Base-by-base conservation (phyloP, 1,284 basidiomycete species). In the Cryptococcus depauperatus region DNA sequence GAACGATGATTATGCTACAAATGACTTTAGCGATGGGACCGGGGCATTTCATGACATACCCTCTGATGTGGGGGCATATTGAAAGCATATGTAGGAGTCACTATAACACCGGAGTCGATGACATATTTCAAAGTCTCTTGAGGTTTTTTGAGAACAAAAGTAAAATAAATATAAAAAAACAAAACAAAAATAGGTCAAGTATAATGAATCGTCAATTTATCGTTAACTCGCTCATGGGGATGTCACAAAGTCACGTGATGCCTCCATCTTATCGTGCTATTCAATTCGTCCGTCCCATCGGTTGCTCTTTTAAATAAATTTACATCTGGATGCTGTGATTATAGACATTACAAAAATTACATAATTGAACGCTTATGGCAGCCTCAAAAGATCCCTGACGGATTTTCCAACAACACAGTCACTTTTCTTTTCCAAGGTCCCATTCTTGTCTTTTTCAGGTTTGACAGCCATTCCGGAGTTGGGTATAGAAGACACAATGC, bases 341-440 rank as follows among this genome's bases (percentile, higher is more conserved):
- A n/a, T n/a, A n/a, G n/a, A n/a, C n/a, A n/a, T n/a, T n/a, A n/a
- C n/a, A n/a, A n/a, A n/a, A n/a, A n/a, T n/a, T n/a, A n/a, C n/a
- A n/a, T n/a, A n/a, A n/a, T n/a, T n/a, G n/a, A n/a, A n/a, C n/a
- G n/a, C 14, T 40, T 28, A 40, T 14, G 44, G 60, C 63, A 69
- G 62, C 32, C 51, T 54, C 27, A 69, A 46, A 22, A 69, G 61
- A 46, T 69, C 66, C 37, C 61, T 59, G 13, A 65, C 66, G 18
- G 62, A 65, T 52, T 67, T 67, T n/a, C 62, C 64, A 29, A 57
- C 52, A 28, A 40, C 28, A 25, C 13, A n/a, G 21, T 28, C 16
- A 22, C 21, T 22, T 19, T 40, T 25, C 25, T 54, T 41, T 5
- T 44, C 46, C 21, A 34, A 37, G 10, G 35, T 26, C 10, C 25